These are phyloP conservation scores for Salix purpurea DNA, from an alignment of 345 rosid genomes.

Conservation along the genomic window DNA sequence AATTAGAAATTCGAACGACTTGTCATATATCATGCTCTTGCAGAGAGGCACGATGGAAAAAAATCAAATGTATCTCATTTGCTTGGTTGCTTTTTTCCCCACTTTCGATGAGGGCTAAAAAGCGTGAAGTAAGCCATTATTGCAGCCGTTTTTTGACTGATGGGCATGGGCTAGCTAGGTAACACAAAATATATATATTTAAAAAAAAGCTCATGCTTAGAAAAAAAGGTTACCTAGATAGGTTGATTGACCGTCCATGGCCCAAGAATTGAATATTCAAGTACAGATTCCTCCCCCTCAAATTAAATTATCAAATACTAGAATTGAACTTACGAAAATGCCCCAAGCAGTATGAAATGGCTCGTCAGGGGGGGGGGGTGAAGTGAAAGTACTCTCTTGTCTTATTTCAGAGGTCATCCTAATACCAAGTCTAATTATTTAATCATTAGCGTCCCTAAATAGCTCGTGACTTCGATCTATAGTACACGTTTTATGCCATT, in stretches of 20 bases:
- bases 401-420: neutral
- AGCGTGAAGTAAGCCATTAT: neutral
- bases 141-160: neutral
- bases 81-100: neutral
- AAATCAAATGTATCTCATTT: neutral
- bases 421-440: slow-evolving; percentile 2
- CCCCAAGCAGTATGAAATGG: neutral
- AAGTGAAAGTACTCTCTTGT: neutral
- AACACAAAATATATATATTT: no score
- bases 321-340: neutral
- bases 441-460: slow-evolving; percentile 7
- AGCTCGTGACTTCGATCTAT: slow-evolving; percentile 2
- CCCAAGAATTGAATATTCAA: neutral
- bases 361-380: neutral
- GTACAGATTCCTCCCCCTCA: neutral
- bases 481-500: slow-evolving; percentile 7
- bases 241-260: neutral
- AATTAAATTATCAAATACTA: neutral
- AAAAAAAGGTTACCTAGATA: neutral
- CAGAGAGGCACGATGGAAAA: neutral
- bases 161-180: neutral
- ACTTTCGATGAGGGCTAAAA: neutral
- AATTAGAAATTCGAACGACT: neutral
- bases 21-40: neutral
- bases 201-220: neutral